phyloP scores from a whole-genome alignment of 345 rosid species.

The Carallia brachiata region DNA sequence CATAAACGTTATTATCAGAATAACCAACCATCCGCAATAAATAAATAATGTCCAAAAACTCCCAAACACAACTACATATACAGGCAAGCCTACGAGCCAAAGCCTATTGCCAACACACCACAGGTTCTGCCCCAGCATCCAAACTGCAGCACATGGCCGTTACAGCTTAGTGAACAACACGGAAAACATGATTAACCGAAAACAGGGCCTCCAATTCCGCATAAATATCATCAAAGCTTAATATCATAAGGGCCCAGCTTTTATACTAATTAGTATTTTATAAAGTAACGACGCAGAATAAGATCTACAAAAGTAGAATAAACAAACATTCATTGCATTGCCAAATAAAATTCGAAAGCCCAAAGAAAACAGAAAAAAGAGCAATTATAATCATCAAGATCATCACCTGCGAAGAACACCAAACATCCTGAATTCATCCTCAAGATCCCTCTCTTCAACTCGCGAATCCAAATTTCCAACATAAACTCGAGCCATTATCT shows the following conservation, averaged over 20 bases:
- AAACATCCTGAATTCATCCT: slow-evolving; percentile 65
- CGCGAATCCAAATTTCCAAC: slow-evolving; percentile 72
- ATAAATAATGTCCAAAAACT: neutral
- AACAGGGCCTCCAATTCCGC: no score
- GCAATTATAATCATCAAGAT: neutral
- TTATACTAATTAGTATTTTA: no score
- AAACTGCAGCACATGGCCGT: no score
- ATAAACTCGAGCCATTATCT: slow-evolving; percentile 63
- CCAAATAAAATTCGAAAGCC: no score
- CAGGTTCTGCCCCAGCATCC: no score
- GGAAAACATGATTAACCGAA: no score
- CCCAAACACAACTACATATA: neutral
- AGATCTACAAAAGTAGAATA: neutral
- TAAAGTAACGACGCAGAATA: neutral
- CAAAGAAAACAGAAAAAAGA: neutral
- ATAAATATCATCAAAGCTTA: no score
- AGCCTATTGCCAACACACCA: neutral
- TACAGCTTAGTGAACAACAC: no score
- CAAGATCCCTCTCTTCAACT: slow-evolving; percentile 69
- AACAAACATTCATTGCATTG: neutral
- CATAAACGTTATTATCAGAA: slow-evolving; percentile 3
- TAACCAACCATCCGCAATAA: neutral
- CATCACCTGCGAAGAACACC: slow-evolving; percentile 70
- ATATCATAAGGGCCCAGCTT: no score
- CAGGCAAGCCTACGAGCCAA: neutral